These are phyloP conservation scores for Spinellus fusiger DNA, from an alignment of 192 early-diverging fungal species.

Conservation along the genomic window DNA sequence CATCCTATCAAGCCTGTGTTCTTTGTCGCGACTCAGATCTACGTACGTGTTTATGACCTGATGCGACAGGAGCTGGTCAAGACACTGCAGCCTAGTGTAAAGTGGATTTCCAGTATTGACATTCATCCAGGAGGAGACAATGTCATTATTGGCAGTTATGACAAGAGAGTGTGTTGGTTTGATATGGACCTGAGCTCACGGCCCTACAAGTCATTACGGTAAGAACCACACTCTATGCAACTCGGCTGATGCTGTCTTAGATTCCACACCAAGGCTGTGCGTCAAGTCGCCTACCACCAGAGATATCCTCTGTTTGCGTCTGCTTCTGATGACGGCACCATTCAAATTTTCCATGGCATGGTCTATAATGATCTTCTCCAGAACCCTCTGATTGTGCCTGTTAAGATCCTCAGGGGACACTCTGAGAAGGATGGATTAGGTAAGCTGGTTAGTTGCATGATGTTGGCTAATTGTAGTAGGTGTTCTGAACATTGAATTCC, in stretches of 20 bases:
- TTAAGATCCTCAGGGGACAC: slow-evolving; percentile 86
- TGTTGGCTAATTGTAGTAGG: slow-evolving; percentile 10
- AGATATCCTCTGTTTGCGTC: slow-evolving; percentile 92
- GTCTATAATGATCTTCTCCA: slow-evolving; percentile 94
- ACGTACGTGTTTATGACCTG: slow-evolving; percentile 91
- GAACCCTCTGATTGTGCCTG: slow-evolving; percentile 98
- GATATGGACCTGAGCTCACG: slow-evolving; percentile 90
- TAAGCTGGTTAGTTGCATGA: slow-evolving; percentile 13
- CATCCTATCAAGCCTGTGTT: slow-evolving; percentile 90
- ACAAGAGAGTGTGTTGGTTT: slow-evolving; percentile 95
- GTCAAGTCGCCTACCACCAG: slow-evolving; percentile 81
- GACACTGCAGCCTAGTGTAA: slow-evolving; percentile 77
- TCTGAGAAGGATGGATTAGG: slow-evolving; percentile 64
- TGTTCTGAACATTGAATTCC: slow-evolving; percentile 61
- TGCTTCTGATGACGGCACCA: slow-evolving; percentile 84
- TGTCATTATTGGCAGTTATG: slow-evolving; percentile 92
- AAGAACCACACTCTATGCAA: background rate
- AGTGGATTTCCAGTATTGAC: slow-evolving; percentile 95
- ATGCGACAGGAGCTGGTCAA: slow-evolving; percentile 79
- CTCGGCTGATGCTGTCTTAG: slow-evolving; percentile 12
- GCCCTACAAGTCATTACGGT: slow-evolving; percentile 89
- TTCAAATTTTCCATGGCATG: slow-evolving; percentile 97
- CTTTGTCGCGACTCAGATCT: slow-evolving; percentile 93
- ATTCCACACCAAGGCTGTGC: slow-evolving; percentile 86
- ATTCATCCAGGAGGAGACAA: slow-evolving; percentile 95